Evolutionary conservation across 2,329 filamentous ascomycete species (phyloP).

Genomic region (Gnomoniopsis smithogilvyi): DNA sequence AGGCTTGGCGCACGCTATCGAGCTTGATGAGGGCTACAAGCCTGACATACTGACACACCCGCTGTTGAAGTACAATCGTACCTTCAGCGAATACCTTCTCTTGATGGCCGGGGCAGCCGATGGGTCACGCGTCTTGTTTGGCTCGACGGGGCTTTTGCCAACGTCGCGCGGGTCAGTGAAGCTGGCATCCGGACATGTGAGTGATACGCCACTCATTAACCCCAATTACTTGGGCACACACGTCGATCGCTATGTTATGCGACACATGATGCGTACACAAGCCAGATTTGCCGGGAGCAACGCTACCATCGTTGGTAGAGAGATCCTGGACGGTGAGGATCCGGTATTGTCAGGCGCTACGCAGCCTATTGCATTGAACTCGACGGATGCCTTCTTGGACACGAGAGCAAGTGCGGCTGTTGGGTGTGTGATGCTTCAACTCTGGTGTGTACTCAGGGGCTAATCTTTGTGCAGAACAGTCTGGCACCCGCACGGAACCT

Average conservation of each 20-base stretch:
- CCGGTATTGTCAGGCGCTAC: background rate
- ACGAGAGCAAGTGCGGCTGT: background rate
- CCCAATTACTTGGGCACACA: background rate
- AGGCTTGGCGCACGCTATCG: background rate
- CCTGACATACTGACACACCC: background rate
- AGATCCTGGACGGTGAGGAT: background rate
- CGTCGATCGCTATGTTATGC: background rate
- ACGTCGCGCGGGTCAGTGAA: background rate
- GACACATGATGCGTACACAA: background rate
- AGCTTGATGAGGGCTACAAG: background rate
- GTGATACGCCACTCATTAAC: background rate
- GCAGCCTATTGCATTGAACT: background rate
- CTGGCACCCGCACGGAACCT: background rate
- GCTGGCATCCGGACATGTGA: background rate
- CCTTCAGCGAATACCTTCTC: background rate
- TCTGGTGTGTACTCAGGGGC: background rate
- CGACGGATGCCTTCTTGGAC: background rate
- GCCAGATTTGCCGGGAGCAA: background rate
- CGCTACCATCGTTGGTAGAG: background rate
- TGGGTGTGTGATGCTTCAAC: background rate
- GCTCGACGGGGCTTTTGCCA: background rate
- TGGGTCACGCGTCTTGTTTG: background rate
- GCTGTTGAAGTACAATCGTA: background rate
- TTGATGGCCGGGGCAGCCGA: background rate
- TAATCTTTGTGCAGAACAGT: background rate